A percentile compares a stretch with the other conserved stretches of the same genome.
These are phyloP conservation scores for Potentilla sterilis DNA, from an alignment of 306 rosid species.

Conservation along the genomic window DNA sequence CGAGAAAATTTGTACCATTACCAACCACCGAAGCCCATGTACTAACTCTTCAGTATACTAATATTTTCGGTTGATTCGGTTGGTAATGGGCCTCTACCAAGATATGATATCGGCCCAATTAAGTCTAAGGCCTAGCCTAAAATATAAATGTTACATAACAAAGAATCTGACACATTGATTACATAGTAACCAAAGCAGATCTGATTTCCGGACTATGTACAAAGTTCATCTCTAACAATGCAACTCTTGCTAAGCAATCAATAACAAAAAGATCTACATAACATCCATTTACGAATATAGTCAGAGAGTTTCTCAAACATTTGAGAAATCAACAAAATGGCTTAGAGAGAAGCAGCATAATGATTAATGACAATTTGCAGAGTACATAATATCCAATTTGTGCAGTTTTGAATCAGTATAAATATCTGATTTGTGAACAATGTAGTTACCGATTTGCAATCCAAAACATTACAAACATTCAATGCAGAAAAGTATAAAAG, in stretches of 20 bases:
- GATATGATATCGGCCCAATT: no score
- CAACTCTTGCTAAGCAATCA: neutral
- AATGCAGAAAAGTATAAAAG: no score
- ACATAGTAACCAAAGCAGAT: no score
- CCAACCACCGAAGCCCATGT: no score
- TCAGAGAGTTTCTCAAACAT: neutral
- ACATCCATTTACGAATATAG: neutral
- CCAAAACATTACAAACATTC: neutral
- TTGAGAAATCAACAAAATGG: neutral
- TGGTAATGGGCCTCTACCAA: no score
- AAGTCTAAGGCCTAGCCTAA: no score
- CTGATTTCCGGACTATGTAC: neutral
- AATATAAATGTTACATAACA: no score
- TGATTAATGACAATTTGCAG: neutral
- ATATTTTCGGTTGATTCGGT: no score
- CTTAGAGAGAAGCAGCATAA: neutral
- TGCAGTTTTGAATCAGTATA: no score
- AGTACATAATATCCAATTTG: neutral
- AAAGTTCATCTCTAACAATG: neutral
- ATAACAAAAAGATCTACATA: neutral
- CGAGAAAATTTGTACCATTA: no score
- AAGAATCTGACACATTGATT: no score
- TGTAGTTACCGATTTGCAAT: neutral
- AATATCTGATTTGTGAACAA: neutral
- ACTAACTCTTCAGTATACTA: no score